These are phyloP conservation scores for Leccinum variabile DNA, from an alignment of 1,284 basidiomycete genomes.

Conservation along the genomic window DNA sequence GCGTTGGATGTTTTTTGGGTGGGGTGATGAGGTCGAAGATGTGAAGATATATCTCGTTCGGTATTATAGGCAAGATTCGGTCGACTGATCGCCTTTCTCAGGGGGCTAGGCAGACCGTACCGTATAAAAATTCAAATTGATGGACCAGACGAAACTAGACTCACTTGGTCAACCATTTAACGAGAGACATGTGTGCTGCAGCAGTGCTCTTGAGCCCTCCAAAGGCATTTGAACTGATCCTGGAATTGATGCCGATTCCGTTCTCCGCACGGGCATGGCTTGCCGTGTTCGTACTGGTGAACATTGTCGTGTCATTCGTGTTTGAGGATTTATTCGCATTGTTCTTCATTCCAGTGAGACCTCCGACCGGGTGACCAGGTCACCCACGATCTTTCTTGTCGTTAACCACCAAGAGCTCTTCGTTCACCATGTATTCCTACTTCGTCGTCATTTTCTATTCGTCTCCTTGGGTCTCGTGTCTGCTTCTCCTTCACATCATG, in stretches of 20 bases:
- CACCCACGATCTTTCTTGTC: slow-evolving; percentile 1
- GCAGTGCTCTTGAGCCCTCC: slow-evolving; percentile 71
- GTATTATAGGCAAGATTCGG: too few relatives aligned
- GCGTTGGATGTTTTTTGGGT: too few relatives aligned
- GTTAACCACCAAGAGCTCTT: slow-evolving; percentile 32
- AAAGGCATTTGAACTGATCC: slow-evolving; percentile 56
- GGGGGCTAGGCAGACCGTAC: too few relatives aligned
- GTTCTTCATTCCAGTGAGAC: neutral
- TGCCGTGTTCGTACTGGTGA: slow-evolving; percentile 68
- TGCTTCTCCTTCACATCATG: slow-evolving; percentile 23
- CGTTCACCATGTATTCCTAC: slow-evolving; percentile 23
- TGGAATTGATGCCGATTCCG: slow-evolving; percentile 83
- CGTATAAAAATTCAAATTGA: too few relatives aligned
- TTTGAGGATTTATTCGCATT: slow-evolving; percentile 59
- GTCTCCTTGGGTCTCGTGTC: slow-evolving; percentile 21
- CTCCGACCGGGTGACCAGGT: too few relatives aligned
- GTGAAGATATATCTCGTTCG: too few relatives aligned
- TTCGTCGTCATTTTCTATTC: slow-evolving; percentile 19
- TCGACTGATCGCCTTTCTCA: too few relatives aligned
- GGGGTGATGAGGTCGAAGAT: too few relatives aligned
- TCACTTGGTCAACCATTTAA: too few relatives aligned
- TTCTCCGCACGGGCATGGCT: slow-evolving; percentile 69
- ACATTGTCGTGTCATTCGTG: slow-evolving; percentile 71
- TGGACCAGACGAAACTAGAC: too few relatives aligned
- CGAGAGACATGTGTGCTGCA: too few relatives aligned